Evolutionary conservation across 1,284 basidiomycete genomes (phyloP), one percentile per base, ranked within the genome.

Genomic region (Rugiboletus extremiorientalis): DNA sequence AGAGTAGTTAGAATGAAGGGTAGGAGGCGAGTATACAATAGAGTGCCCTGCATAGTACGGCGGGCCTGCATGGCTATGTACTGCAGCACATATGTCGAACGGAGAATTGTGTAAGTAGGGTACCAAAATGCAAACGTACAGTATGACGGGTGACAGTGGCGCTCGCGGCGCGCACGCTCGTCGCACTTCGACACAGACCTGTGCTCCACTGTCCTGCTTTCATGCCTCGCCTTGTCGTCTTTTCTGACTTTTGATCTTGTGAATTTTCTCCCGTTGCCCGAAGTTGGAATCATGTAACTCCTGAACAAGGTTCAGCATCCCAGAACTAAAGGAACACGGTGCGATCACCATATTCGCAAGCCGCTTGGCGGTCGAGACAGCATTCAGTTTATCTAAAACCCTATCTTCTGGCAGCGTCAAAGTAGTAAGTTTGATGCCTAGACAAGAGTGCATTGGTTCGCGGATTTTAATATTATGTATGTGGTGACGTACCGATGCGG

Each of bases 251-350:
- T 94, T 94, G 60, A 86, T 78, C 69, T 77, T 80, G 69, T 92
- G 84, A 41, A 91, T 85, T 74, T 89, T 84, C 74, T 96, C 92
- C 56, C 94, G 82, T 72, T 91, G 86, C 27, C 96, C 96, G 74
- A 98, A 98, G 58, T 89, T 84, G 20, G 91, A 91, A 66, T 96
- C 93, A 67, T 96, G 91, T 64, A 99, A 79, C 74, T 94, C 91
- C 94, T 95, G 72, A 40, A 46, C 48, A 45, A 34, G 22, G 20
- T 11, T 73, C 7, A 71, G 60, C 44, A 46, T 52, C 20, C 5
- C 14, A 45, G 20, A 40, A 28, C 5, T 4, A 18, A 18, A 25
- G 8, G 41, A 42, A 28, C n/a, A 30, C 12, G 12, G 6, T 18
- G 41, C 8, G 56, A 82, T 67, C 67, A 94, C 95, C 94, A 98